Base-by-base conservation (phyloP, 345 rosid species). In the Citrus cavaleriei region DNA sequence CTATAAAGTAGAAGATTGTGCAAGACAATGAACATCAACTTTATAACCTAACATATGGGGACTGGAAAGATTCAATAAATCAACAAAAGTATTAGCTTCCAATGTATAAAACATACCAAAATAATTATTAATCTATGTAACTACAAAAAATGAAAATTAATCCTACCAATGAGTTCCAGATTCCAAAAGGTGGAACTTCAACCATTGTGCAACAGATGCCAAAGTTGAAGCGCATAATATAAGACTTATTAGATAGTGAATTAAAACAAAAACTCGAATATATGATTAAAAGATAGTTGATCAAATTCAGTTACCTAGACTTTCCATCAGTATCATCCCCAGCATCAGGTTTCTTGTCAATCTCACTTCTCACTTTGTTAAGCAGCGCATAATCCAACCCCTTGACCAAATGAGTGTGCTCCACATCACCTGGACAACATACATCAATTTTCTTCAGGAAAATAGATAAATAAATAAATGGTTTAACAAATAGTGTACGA, bases 361-460 rank as follows among this genome's bases (percentile, higher is more conserved):
- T 95, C 89, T 95, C 99, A 80, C 98, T 95, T 77, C 98, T 85
- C 27, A 95, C 93, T 83, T 95, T 95, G 77, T 92, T 91, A 70
- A 95, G 89, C 77, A 95, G 82, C 22, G 98, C 99, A 87, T 89
- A 93, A 88, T 95, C 99, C 86, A 95, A 85, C 30, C 98, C 98
- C 85, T 95, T 95, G 82, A 95, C 99, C 89, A 95, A 90, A 90
- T 95, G 99, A 2, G 98, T 95, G 66, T 95, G 99, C 78, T 95
- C 98, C 79, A 95, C 97, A 81, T 95, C 99, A 79, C 98, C 98
- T 94, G 74, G 49, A 63, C 65, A 73, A 51, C 25, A 81, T 12
- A 10, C 69, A 42, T 7, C 42, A 32, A 65, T 5, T 32, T 16
- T 19, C 35, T 18, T 65, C 21, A 65, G 42, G 14, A 46, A 57